These are phyloP conservation scores for Hypsizygus marmoreus DNA, from an alignment of 768 basidiomycete species.

Conservation along the genomic window DNA sequence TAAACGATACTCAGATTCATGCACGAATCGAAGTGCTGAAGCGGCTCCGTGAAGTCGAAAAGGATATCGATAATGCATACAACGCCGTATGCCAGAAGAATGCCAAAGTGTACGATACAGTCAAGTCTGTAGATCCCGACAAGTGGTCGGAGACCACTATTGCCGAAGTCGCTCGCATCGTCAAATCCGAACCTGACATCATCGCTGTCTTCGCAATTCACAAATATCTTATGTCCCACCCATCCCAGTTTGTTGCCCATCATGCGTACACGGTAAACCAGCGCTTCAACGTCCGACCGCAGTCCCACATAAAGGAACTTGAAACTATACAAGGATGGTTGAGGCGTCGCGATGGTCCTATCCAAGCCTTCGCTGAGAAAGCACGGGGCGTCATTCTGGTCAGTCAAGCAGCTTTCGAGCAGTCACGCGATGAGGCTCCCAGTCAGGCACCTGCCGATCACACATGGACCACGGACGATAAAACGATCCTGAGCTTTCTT, in stretches of 20 bases:
- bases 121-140: slow-evolving; percentile 46
- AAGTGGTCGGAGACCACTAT: slow-evolving; percentile 61
- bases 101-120: slow-evolving; percentile 44
- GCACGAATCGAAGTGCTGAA: slow-evolving; percentile 70
- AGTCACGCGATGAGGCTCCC: slow-evolving; percentile 34
- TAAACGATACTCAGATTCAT: slow-evolving; percentile 37
- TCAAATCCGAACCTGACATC: slow-evolving; percentile 36
- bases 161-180: slow-evolving; percentile 48
- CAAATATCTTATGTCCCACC: slow-evolving; percentile 59
- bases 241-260: slow-evolving; percentile 55
- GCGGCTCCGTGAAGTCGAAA: slow-evolving; percentile 55
- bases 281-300: slow-evolving; percentile 65
- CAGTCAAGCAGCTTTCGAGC: slow-evolving; percentile 28
- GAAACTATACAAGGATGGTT: slow-evolving; percentile 50
- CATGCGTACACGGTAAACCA: slow-evolving; percentile 48
- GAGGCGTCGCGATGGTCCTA: slow-evolving; percentile 34
- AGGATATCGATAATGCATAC: slow-evolving; percentile 43
- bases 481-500: slow-evolving; percentile 60
- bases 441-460: slow-evolving; percentile 27
- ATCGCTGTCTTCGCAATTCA: slow-evolving; percentile 54
- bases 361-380: slow-evolving; percentile 54
- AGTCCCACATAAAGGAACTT: slow-evolving; percentile 53
- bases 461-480: slow-evolving; percentile 55
- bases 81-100: slow-evolving; percentile 26
- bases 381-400: slow-evolving; percentile 43